Base-by-base conservation (phyloP, 2,329 filamentous ascomycete genomes). In the Colletotrichum truncatum region DNA sequence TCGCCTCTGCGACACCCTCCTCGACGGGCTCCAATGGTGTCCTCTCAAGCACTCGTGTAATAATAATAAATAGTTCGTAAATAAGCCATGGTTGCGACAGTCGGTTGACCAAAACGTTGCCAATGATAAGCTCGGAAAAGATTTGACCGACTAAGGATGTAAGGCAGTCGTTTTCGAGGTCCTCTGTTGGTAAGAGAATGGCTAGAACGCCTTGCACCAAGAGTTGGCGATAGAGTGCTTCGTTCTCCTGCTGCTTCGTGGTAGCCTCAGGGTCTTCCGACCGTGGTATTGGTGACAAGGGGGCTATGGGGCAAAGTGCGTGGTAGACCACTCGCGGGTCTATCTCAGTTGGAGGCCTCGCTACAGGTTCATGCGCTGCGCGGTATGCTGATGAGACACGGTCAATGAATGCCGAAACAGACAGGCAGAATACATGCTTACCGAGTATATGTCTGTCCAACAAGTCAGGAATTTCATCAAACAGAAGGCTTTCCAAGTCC, bases 391-490 rank as follows among this genome's bases (percentile, higher is more conserved):
- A 34, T 23, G 12, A 23, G 21, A n/a, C 1, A 25, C 25, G 16
- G 36, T 55, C 23, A 65, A 56, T 48, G 32, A 25, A n/a, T 21
- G n/a, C 8, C 6, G 4, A 25, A 21, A 49, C 4, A 7, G 9
- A 54, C 36, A 60, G 65, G 26, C 10, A 12, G n/a, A n/a, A 26
- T 14, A 14, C 65, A 59, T 36, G 58, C 82, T 69, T 70, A 97
- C 95, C 92, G 76, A 85, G 84, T 62, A 98, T 82, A 79, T 99
- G 96, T 70, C 85, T 87, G 77, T 94, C 89, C 59, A 98, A 74
- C 62, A 98, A 81, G 66, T 90, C 90, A 16, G 95, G 93, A 46
- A 98, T 84, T 80, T 98, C 95, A 75, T 99, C 93, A 66, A 98
- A 83, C 43, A 97, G 70, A 70, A 99, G 78, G 68, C 89, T 88